Percentiles rank a stretch among this genome's conserved stretches.
Conservation (phyloP, 805 yeast species). For the Brettanomyces bruxellensis region DNA sequence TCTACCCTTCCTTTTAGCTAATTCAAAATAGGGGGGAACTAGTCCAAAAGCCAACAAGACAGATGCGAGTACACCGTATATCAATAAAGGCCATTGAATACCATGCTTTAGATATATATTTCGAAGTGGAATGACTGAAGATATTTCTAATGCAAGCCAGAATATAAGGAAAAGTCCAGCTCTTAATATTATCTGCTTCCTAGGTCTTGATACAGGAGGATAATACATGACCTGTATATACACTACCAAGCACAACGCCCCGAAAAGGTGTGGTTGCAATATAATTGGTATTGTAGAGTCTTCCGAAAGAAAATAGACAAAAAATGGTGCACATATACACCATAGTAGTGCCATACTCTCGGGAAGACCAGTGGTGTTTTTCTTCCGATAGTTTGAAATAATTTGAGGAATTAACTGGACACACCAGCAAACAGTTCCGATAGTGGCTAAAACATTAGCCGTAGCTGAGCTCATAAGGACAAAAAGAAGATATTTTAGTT, state of each 20-base stretch:
- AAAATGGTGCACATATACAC: constrained; percentile 55
- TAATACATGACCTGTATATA: constrained; percentile 44
- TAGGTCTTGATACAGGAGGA: constrained; percentile 35
- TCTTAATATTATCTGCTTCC: constrained; percentile 20
- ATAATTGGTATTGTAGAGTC: constrained; percentile 42
- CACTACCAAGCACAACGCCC: constrained; percentile 37
- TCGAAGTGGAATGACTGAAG: constrained; percentile 41
- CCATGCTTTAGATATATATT: constrained; percentile 32
- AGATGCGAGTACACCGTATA: constrained; percentile 42
- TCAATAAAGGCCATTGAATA: constrained; percentile 34
- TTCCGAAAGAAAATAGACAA: constrained; percentile 39
- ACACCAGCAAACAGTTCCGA: constrained; percentile 92
- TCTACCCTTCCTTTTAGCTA: constrained; percentile 41
- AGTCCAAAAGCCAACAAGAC: constrained; percentile 41
- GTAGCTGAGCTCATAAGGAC: constrained; percentile 30
- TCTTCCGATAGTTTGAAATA: constrained; percentile 58
- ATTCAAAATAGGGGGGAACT: constrained; percentile 48
- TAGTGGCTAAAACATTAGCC: constrained; percentile 71
- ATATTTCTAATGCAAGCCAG: constrained; percentile 34
- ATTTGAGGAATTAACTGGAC: constrained; percentile 76
- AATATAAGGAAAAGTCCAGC: constrained; percentile 28
- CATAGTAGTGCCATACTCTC: constrained; percentile 83
- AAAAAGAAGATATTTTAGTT: too few species aligned
- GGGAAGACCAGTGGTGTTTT: constrained; percentile 82
- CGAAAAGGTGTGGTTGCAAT: constrained; percentile 47